Percentiles rank a stretch among this genome's conserved stretches.
These are phyloP conservation scores for Trypanosoma mega DNA, from an alignment of 208 protist genomes.

Conservation along the genomic window DNA sequence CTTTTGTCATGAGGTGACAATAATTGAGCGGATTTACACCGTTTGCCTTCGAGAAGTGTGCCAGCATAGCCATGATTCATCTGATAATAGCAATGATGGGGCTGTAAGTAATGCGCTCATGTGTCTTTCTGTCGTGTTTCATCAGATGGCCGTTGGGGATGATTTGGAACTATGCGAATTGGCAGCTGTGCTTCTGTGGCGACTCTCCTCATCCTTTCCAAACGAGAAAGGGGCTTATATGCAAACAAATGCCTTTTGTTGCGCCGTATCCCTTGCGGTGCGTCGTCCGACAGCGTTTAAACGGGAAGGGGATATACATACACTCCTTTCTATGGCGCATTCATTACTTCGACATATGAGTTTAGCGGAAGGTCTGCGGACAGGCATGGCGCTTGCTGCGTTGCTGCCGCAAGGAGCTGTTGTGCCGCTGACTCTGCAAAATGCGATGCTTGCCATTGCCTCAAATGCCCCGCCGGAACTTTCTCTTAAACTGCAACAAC, in stretches of 20 bases:
- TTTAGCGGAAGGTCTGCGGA: too few species aligned
- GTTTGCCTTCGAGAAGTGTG: constrained; percentile 8
- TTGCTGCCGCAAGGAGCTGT: too few species aligned
- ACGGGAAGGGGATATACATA: not conserved
- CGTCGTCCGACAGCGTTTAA: constrained; percentile 5
- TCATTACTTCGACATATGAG: too few species aligned
- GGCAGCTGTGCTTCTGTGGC: not conserved
- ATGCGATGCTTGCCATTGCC: too few species aligned
- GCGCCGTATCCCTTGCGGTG: constrained; percentile 10
- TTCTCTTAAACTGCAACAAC: too few species aligned
- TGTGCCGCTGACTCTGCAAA: too few species aligned
- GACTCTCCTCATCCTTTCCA: not conserved
- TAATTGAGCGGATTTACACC: constrained; percentile 7
- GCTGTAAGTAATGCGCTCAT: constrained; percentile 22
- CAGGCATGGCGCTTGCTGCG: too few species aligned
- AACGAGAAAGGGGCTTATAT: not conserved
- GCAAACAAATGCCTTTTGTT: constrained; percentile 23
- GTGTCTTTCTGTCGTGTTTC: constrained; percentile 19
- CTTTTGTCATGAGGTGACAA: constrained; percentile 1
- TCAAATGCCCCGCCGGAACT: too few species aligned
- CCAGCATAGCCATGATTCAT: too few species aligned
- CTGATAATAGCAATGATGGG: too few species aligned
- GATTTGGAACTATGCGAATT: not conserved
- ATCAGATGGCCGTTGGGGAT: not conserved
- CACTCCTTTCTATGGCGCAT: not conserved